Evolutionary conservation across 2,329 filamentous ascomycete species (phyloP).

Genomic region (Trichoderma arundinaceum): DNA sequence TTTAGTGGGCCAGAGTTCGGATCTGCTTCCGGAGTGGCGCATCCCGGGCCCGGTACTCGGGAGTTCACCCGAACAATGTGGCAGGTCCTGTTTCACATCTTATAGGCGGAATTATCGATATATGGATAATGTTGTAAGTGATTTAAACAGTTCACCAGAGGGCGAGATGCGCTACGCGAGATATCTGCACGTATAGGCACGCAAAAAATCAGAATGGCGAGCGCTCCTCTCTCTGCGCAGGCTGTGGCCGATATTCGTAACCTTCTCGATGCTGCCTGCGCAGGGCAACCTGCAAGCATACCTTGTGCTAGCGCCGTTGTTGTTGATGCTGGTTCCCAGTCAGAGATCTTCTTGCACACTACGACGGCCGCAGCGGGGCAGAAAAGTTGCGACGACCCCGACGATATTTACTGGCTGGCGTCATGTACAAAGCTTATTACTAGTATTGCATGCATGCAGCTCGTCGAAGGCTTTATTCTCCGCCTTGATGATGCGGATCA

Average conservation of each 20-base stretch:
- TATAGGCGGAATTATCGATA: neutral
- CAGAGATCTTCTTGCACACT: neutral
- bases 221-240: neutral
- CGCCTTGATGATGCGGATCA: conserved; percentile 6
- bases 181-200: neutral
- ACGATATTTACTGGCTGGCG: neutral
- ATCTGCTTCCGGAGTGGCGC: neutral
- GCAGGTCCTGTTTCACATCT: neutral
- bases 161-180: neutral
- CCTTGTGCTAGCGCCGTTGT: neutral
- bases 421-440: neutral
- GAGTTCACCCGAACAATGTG: neutral
- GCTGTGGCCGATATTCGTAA: neutral
- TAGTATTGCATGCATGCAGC: neutral
- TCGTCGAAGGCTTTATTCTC: neutral
- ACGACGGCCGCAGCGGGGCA: neutral
- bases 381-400: neutral
- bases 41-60: neutral
- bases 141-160: neutral
- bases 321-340: neutral
- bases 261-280: neutral
- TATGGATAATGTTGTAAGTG: neutral
- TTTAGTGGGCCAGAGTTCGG: neutral
- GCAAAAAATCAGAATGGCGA: neutral
- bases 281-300: neutral